Base-by-base conservation (phyloP, 345 rosid species). In the Geranium rotundifolium region DNA sequence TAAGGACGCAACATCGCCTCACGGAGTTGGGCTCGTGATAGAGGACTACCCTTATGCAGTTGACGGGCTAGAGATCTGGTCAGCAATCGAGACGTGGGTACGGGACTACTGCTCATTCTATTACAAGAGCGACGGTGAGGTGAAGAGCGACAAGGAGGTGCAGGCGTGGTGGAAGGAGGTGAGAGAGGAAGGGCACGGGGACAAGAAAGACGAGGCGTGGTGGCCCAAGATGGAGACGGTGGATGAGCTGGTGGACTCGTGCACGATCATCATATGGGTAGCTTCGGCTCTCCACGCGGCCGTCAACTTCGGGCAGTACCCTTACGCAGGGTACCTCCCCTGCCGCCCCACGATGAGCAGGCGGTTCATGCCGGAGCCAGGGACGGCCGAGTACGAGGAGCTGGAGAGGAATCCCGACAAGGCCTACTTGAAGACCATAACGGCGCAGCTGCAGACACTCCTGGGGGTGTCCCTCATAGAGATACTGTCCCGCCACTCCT, bases 271-370 rank as follows among this genome's bases (percentile, higher is more conserved):
- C 75, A 81, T 89, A 50, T 86, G 93, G 93, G 63, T 83, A 46
- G 93, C 96, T 54, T 89, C 96, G 59, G 93, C 96, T 19, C 84
- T 86, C 58, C 93, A 89, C 29, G 93, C 96, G 41, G 93, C 96
- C 10, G 93, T 86, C 63, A 89, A 89, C 59, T 86, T 89, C 55
- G 96, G 96, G 5, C 93, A 89, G n/a, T 89, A 89, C 71, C 86
- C 89, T 46, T 89, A 86, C 61, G 89, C 91, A 13, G 96, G 93
- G n/a, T 86, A 80, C 72, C 82, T 83, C 63, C 96, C 96, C 0
- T 86, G 84, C 74, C 80, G 93, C 7, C 93, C 96, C 29, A 83
- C 89, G 0, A 55, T 83, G 2, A 89, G 96, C 66, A 87, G 96
- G 9, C 73, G 89, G 19, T 86, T 89, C 72, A 89, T 89, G 93